Evolutionary conservation across 306 rosid genomes (phyloP), one percentile per base, ranked within the genome.

Genomic region (Elaeagnus macrophylla): DNA sequence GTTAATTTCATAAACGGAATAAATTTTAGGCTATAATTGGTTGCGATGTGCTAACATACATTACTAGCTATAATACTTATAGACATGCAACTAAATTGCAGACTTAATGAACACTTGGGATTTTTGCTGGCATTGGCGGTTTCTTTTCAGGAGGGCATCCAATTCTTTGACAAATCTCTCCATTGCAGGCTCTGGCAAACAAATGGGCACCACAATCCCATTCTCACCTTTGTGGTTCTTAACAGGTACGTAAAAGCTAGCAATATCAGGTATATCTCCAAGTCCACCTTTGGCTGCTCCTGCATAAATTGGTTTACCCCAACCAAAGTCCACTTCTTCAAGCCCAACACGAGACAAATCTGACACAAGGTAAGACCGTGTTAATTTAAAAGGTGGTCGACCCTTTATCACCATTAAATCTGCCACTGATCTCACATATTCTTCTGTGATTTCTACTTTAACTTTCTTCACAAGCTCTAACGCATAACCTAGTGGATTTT

Each of bases 221-320:
- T 77, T 67, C 48, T 85, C 79, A 0, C 78, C 72, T 14, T 53
- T 51, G 6, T 36, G 14, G 3, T 67, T 72, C 2, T 6, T 67
- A 17, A n/a, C 13, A 0, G 53, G 38, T 0, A 60, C 1, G 1
- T 8, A 44, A 60, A n/a, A 75, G 18, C 62, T 65, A 12, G 14
- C 18, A 20, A 20, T 20, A 20, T 20, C 32, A 20, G 3, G 32
- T 20, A 20, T 20, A 20, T 20, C 32, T 17, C 11, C 45, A 7
- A 52, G 63, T 11, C 43, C 9, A 2, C 39, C 0, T 6, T 63
- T 68, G 11, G 76, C 72, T 0, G 11, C 46, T 14, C 81, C 83
- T n/a, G 58, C 75, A 66, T 54, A 77, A 2, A 57, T 10, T 0
- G 81, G 69, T 13, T 52, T 54, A 6, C 85, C 87, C 86, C 85